A percentile compares a stretch with the other conserved stretches of the same genome.
These are phyloP conservation scores for Rhodosporidiobolus odoratus DNA, from an alignment of 768 basidiomycete species.

Conservation along the genomic window DNA sequence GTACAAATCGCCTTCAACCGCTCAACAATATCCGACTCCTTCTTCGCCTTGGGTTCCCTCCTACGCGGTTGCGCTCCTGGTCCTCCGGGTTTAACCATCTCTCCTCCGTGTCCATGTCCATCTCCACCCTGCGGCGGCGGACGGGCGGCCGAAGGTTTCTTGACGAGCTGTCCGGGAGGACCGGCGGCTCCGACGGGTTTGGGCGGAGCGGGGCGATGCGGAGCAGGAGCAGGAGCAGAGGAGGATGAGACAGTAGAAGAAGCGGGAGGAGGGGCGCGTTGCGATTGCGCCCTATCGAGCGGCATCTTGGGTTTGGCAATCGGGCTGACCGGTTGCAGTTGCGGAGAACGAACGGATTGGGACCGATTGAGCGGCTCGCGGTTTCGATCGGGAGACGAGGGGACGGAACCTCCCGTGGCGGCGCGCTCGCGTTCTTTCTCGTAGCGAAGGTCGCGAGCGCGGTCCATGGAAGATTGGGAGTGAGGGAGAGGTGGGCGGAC, in stretches of 20 bases:
- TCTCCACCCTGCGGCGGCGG: neutral
- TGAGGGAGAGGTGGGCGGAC: slow-evolving; percentile 11
- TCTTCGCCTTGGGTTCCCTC: slow-evolving; percentile 69
- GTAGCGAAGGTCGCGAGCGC: slow-evolving; percentile 22
- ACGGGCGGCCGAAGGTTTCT: slow-evolving; percentile 13
- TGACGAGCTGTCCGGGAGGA: neutral
- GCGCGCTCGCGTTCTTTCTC: slow-evolving; percentile 6
- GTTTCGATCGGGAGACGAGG: slow-evolving; percentile 41
- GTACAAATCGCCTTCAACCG: slow-evolving; percentile 91
- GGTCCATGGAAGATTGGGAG: slow-evolving; percentile 14
- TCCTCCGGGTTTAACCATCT: slow-evolving; percentile 43
- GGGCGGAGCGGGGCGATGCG: slow-evolving; percentile 42
- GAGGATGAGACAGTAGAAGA: slow-evolving; percentile 59
- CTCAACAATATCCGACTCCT: slow-evolving; percentile 77
- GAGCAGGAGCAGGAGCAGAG: slow-evolving; percentile 57
- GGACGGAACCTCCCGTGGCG: neutral
- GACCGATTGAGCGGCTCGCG: slow-evolving; percentile 49
- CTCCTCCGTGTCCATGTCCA: slow-evolving; percentile 1
- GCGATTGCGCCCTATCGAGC: slow-evolving; percentile 49
- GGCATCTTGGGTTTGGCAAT: slow-evolving; percentile 18
- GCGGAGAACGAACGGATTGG: slow-evolving; percentile 67
- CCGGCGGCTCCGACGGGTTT: slow-evolving; percentile 13
- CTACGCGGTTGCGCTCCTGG: slow-evolving; percentile 76
- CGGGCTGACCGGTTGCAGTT: slow-evolving; percentile 45
- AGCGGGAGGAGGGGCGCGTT: slow-evolving; percentile 58